These are phyloP conservation scores for Thraustotheca clavata DNA, from an alignment of 352 stramenopile species.

Conservation along the genomic window DNA sequence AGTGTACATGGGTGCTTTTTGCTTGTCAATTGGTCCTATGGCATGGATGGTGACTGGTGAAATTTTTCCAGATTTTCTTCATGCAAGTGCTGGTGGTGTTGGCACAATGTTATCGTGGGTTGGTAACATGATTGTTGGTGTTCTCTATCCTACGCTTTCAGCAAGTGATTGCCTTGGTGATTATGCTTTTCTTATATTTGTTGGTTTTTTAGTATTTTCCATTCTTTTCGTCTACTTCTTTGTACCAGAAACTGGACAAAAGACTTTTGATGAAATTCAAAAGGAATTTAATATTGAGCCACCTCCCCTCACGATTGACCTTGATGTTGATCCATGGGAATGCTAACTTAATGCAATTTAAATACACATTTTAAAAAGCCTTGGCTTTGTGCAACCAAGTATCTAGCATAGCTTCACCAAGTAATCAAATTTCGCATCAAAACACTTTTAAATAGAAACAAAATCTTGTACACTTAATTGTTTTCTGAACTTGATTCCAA, in stretches of 20 bases:
- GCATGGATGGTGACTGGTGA: slow-evolving; percentile 41
- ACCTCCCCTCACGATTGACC: background rate
- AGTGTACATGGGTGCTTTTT: slow-evolving; percentile 21
- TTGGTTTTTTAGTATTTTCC: slow-evolving; percentile 39
- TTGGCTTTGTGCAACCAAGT: too few relatives aligned
- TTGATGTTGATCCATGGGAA: background rate
- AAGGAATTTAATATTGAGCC: background rate
- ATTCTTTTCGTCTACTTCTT: slow-evolving; percentile 38
- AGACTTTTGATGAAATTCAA: slow-evolving; percentile 47
- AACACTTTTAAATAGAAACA: too few relatives aligned
- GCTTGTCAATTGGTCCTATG: slow-evolving; percentile 43
- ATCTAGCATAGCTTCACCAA: too few relatives aligned
- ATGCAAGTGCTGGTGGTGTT: slow-evolving; percentile 35
- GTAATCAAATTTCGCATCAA: too few relatives aligned
- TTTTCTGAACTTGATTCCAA: background rate
- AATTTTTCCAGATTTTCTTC: slow-evolving; percentile 49
- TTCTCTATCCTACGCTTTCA: slow-evolving; percentile 42
- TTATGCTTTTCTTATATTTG: slow-evolving; percentile 36
- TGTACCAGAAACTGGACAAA: slow-evolving; percentile 49
- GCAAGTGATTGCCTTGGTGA: slow-evolving; percentile 31
- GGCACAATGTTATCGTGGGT: slow-evolving; percentile 45
- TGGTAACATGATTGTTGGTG: slow-evolving; percentile 44
- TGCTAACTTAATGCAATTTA: too few relatives aligned
- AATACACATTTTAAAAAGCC: too few relatives aligned
- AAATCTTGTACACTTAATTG: too few relatives aligned